Evolutionary conservation across 2,329 filamentous ascomycete species (phyloP).

Genomic region (Alternaria ethzedia): DNA sequence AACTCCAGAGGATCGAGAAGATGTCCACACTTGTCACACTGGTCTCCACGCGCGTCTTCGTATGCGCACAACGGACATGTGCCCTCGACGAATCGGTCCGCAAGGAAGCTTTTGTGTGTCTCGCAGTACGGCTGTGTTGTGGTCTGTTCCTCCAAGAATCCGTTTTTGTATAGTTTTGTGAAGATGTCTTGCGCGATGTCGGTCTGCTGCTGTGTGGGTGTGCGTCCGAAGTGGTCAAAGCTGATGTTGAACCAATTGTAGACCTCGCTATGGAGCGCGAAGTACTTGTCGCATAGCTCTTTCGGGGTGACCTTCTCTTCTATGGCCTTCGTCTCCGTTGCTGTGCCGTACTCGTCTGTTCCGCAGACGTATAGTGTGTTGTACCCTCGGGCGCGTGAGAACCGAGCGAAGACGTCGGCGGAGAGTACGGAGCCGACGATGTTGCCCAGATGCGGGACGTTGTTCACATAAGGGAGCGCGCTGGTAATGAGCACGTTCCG

Average conservation of each 20-base stretch:
- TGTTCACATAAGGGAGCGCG: conserved; percentile 85
- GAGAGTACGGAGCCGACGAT: conserved; percentile 68
- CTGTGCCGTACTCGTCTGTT: conserved; percentile 93
- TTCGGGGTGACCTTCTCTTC: conserved; percentile 79
- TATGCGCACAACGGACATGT: conserved; percentile 73
- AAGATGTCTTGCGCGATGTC: conserved; percentile 94
- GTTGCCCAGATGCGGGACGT: conserved; percentile 72
- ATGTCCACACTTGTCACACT: conserved; percentile 60
- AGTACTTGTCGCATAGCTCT: conserved; percentile 90
- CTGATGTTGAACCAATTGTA: conserved; percentile 97
- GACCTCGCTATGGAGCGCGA: conserved; percentile 85
- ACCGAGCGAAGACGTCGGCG: conserved; percentile 79
- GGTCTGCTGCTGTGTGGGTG: conserved; percentile 86
- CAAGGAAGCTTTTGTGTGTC: conserved; percentile 58
- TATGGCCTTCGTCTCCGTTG: conserved; percentile 93
- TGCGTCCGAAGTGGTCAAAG: conserved; percentile 95
- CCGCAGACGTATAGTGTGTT: conserved; percentile 87
- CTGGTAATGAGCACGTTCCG: conserved; percentile 90
- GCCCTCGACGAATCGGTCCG: conserved; percentile 76
- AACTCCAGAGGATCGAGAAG: conserved; percentile 57
- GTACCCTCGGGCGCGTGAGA: conserved; percentile 78
- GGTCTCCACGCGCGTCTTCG: conserved; percentile 59
- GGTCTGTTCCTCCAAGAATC: conserved; percentile 83
- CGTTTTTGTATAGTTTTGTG: conserved; percentile 83
- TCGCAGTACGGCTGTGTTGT: conserved; percentile 93